Percentiles rank a stretch among this genome's conserved stretches.
Evolutionary conservation across 352 stramenopile genomes (phyloP).

Genomic region (Globisporangium orthogonon): DNA sequence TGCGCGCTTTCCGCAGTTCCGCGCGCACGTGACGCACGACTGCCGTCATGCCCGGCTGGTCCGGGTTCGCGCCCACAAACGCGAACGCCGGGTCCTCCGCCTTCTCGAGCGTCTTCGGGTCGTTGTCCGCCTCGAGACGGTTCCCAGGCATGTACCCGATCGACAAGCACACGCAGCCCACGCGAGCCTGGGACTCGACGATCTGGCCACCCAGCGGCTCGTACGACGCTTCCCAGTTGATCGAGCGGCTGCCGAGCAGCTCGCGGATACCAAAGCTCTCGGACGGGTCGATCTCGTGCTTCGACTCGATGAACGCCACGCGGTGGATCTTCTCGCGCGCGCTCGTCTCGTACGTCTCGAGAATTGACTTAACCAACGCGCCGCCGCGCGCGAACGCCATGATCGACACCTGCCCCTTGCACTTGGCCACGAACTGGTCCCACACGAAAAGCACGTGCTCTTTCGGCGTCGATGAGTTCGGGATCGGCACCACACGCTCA

Average conservation of each 20-base stretch:
- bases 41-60: conserved; percentile 76
- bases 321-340: conserved; percentile 76
- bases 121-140: conserved; percentile 47
- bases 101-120: conserved; percentile 69
- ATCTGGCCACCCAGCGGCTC: conserved; percentile 81
- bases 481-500: conserved; percentile 80
- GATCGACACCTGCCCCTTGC: conserved; percentile 80
- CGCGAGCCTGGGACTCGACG: conserved; percentile 77
- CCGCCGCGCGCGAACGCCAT: conserved; percentile 79
- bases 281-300: conserved; percentile 81
- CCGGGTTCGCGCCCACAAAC: conserved; percentile 74
- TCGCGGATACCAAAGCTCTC: conserved; percentile 74
- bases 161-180: conserved; percentile 84
- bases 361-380: conserved; percentile 75
- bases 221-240: conserved; percentile 86
- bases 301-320: conserved; percentile 83
- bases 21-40: conserved; percentile 74
- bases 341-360: conserved; percentile 72
- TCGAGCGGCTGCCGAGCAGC: conserved; percentile 75
- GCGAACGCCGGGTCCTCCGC: conserved; percentile 76
- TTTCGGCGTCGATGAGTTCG: conserved; percentile 75
- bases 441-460: conserved; percentile 88
- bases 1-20: conserved; percentile 45
- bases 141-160: conserved; percentile 71
- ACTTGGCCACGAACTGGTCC: conserved; percentile 76